phyloP scores from a whole-genome alignment of 306 rosid genomes.

The Vicia sativa region DNA sequence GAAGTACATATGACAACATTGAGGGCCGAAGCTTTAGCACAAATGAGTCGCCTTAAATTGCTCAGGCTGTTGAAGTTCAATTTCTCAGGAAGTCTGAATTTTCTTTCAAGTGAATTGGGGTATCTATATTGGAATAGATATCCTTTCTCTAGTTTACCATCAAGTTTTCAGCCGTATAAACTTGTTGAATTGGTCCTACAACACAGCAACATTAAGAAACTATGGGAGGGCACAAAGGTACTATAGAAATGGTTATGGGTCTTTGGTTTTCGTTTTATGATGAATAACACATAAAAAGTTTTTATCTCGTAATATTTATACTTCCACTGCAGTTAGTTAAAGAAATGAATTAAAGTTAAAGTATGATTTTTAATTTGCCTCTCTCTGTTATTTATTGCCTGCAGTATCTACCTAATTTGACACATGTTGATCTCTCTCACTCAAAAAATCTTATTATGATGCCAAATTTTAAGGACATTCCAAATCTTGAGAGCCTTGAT shows the following conservation, averaged over 20 bases:
- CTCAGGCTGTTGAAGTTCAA: neutral
- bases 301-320: neutral
- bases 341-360: neutral
- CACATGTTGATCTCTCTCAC: neutral
- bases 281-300: neutral
- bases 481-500: constrained; percentile 15
- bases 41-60: constrained; percentile 14
- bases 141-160: constrained; percentile 28
- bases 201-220: neutral
- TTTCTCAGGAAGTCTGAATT: constrained; percentile 1
- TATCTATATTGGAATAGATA: neutral
- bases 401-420: constrained; percentile 20
- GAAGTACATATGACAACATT: neutral
- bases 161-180: neutral
- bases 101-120: constrained; percentile 7
- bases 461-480: constrained; percentile 12
- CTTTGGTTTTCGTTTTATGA: neutral
- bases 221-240: constrained; percentile 37
- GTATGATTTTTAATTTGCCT: neutral
- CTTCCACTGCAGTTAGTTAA: neutral
- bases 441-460: constrained; percentile 24
- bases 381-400: neutral
- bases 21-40: constrained; percentile 3
- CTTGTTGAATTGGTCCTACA: constrained; percentile 21
- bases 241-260: neutral